phyloP scores from a whole-genome alignment of 192 early-diverging fungal genomes.

The Coemansia sp. region DNA sequence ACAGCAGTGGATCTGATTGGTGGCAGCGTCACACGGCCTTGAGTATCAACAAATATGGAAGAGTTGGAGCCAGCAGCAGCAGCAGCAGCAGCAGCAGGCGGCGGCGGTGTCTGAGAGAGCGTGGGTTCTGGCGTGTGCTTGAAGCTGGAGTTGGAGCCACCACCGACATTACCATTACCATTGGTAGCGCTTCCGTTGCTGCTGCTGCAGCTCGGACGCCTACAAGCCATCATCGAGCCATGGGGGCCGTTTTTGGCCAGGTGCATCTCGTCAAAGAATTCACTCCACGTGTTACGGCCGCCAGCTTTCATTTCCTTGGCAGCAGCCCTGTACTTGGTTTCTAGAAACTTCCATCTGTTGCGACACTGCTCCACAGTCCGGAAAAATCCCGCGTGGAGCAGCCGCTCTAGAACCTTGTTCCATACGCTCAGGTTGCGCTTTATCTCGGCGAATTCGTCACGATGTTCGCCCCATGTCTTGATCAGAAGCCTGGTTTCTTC shows the following conservation, averaged over 20 bases:
- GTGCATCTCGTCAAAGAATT: slow-evolving; percentile 54
- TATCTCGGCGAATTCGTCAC: slow-evolving; percentile 56
- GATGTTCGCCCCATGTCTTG: slow-evolving; percentile 52
- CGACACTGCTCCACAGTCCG: slow-evolving; percentile 57
- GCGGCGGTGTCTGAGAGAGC: not conserved
- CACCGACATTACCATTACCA: not conserved
- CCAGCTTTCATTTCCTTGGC: slow-evolving; percentile 17
- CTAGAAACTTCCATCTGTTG: slow-evolving; percentile 57
- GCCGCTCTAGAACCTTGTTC: slow-evolving; percentile 55
- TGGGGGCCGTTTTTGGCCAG: slow-evolving; percentile 34
- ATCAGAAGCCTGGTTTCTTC: slow-evolving; percentile 52
- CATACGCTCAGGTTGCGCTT: slow-evolving; percentile 56
- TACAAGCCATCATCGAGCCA: not conserved
- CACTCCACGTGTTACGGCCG: slow-evolving; percentile 37
- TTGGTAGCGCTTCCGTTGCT: slow-evolving; percentile 12
- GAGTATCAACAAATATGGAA: slow-evolving; percentile 33
- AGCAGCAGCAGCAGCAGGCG: not conserved
- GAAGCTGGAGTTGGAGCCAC: not conserved
- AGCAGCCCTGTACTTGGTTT: slow-evolving; percentile 50
- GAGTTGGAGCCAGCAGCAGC: not conserved
- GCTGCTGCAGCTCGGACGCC: slow-evolving; percentile 7
- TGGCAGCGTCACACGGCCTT: slow-evolving; percentile 42
- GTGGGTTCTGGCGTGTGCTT: not conserved
- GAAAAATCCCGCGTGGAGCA: slow-evolving; percentile 46
- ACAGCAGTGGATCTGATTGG: slow-evolving; percentile 26